Evolutionary conservation across 2,329 filamentous ascomycete species (phyloP).

Genomic region (Penicillium sp.): DNA sequence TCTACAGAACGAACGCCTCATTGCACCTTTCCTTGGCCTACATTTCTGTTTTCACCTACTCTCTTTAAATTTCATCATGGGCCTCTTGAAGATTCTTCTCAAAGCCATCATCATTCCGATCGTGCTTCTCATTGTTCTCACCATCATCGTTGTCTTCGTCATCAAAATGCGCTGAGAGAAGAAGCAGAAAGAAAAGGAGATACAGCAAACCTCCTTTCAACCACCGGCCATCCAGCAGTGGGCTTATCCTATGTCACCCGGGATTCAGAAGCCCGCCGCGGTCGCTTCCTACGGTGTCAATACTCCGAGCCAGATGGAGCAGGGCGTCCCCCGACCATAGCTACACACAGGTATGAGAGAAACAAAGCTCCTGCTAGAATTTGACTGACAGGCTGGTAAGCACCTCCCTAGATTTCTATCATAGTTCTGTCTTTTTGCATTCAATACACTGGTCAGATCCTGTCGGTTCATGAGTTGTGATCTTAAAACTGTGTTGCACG

Average conservation of each 20-base stretch:
- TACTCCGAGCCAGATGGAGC: slow-evolving; percentile 17
- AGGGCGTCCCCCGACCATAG: slow-evolving; percentile 10
- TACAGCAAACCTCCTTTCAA: slow-evolving; percentile 11
- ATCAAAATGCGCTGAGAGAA: slow-evolving; percentile 20
- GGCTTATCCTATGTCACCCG: slow-evolving; percentile 11
- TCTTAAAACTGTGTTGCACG: no score
- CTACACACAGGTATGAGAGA: not conserved
- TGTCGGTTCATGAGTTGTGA: no score
- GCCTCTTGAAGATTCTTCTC: slow-evolving; percentile 24
- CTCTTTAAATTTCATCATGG: slow-evolving; percentile 13
- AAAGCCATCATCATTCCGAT: slow-evolving; percentile 28
- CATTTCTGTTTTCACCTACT: not conserved
- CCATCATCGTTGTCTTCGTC: slow-evolving; percentile 5
- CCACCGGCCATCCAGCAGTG: slow-evolving; percentile 25
- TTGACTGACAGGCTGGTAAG: not conserved
- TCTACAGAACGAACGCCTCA: not conserved
- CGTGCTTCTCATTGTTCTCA: slow-evolving; percentile 16
- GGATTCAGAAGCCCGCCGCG: slow-evolving; percentile 19
- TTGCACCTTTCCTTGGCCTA: not conserved
- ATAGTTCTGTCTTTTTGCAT: no score
- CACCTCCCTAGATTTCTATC: no score
- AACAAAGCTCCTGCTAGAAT: not conserved
- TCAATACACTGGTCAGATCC: no score
- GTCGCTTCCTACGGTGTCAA: slow-evolving; percentile 13
- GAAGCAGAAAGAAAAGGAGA: slow-evolving; percentile 14